phyloP scores from a whole-genome alignment of 1,284 basidiomycete species.

The Inonotus obliquus region DNA sequence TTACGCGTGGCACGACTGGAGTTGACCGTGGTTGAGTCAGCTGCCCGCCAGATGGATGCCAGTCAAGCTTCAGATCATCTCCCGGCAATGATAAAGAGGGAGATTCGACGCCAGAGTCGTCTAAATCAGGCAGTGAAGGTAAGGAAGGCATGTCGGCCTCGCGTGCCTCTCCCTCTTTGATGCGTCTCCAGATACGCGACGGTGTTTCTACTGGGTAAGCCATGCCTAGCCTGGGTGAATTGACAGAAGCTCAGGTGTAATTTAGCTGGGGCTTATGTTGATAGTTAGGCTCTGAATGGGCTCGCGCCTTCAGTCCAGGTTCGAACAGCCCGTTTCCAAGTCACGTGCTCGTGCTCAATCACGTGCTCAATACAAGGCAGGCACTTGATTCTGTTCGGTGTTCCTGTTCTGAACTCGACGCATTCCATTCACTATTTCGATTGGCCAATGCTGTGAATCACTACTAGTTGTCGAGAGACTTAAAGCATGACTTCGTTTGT shows the following conservation, averaged over 20 bases:
- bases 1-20: not conserved
- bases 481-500: slow-evolving; percentile 82
- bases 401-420: no score
- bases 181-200: slow-evolving; percentile 73
- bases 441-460: no score
- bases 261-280: not conserved
- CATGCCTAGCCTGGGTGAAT: slow-evolving; percentile 20
- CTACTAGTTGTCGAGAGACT: no score
- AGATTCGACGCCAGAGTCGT: slow-evolving; percentile 44
- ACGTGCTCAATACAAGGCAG: no score
- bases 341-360: not conserved
- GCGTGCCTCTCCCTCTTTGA: slow-evolving; percentile 53
- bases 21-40: not conserved
- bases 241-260: not conserved
- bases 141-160: slow-evolving; percentile 71
- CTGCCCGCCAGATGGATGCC: not conserved
- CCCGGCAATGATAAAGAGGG: not conserved
- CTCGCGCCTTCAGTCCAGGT: not conserved
- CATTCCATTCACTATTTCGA: no score
- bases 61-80: not conserved
- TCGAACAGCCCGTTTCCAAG: not conserved
- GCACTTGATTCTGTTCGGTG: no score
- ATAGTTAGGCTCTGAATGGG: not conserved
- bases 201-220: slow-evolving; percentile 64
- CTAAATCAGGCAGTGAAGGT: slow-evolving; percentile 65